These are phyloP conservation scores for Rutidosis leptorrhynchoides DNA, from an alignment of 129 eudicot species.

Conservation along the genomic window DNA sequence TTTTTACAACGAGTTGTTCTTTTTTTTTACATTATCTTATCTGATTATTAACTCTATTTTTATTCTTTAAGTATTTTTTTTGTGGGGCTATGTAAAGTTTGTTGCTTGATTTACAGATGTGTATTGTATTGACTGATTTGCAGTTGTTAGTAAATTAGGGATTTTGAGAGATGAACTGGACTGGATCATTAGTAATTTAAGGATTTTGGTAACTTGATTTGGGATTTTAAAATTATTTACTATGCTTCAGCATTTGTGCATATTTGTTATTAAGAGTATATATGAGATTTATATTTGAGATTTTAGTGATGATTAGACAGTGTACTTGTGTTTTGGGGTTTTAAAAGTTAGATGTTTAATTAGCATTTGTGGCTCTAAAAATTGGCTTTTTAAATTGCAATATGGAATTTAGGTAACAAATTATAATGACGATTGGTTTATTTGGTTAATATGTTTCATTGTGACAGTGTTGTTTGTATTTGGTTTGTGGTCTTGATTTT, in stretches of 20 bases:
- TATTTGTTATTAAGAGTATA: no score
- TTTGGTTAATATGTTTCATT: background rate
- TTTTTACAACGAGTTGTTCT: background rate
- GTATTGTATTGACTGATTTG: background rate
- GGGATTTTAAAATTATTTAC: background rate
- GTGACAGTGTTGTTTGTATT: background rate
- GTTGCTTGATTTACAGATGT: background rate
- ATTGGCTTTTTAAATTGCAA: background rate
- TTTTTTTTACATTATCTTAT: background rate
- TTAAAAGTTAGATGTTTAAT: background rate
- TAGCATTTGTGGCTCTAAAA: background rate
- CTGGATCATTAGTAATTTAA: background rate
- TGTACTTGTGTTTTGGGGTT: background rate
- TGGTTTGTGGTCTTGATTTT: background rate
- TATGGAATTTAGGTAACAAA: background rate
- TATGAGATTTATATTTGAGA: no score
- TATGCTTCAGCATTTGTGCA: no score
- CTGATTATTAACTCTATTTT: background rate
- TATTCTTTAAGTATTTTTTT: background rate
- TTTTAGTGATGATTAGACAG: background rate
- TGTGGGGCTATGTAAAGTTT: background rate
- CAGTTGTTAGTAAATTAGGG: slow-evolving; percentile 4
- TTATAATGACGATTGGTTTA: background rate
- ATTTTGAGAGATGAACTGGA: slow-evolving; percentile 2
- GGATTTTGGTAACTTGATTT: background rate